Percentiles rank a stretch among this genome's conserved stretches.
These are phyloP conservation scores for Suillus clintonianus DNA, from an alignment of 768 basidiomycete species.

Conservation along the genomic window DNA sequence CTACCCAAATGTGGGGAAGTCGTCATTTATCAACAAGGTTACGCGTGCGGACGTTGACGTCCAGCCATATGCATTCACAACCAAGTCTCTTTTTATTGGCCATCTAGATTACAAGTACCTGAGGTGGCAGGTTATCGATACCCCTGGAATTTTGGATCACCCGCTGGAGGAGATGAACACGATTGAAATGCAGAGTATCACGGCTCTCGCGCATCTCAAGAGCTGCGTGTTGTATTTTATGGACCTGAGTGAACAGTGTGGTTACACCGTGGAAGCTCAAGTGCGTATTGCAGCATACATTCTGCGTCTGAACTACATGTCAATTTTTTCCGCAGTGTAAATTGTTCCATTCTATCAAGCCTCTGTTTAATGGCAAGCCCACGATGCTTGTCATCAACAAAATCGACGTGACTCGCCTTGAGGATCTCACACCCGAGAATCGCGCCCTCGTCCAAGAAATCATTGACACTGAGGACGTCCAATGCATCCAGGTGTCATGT, in stretches of 20 bases:
- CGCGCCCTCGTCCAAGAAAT: conserved; percentile 87
- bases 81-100: conserved; percentile 97
- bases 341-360: conserved; percentile 99
- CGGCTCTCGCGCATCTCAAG: conserved; percentile 94
- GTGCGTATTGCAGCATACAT: conserved; percentile 42
- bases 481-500: conserved; percentile 85
- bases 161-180: conserved; percentile 99
- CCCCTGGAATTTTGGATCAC: conserved; percentile 96
- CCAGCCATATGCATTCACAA: conserved; percentile 99
- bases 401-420: conserved; percentile 88
- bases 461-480: conserved; percentile 69
- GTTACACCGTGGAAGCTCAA: conserved; percentile 95
- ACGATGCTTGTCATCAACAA: conserved; percentile 97
- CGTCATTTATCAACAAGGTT: conserved; percentile 99
- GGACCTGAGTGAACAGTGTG: conserved; percentile 98
- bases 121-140: conserved; percentile 99
- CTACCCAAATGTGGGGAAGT: conserved; percentile 99
- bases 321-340: conserved; percentile 65
- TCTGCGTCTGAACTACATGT: neutral
- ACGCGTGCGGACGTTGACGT: conserved; percentile 99
- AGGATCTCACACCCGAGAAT: conserved; percentile 77
- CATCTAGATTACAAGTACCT: conserved; percentile 99
- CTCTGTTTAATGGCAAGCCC: conserved; percentile 92
- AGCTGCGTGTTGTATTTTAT: conserved; percentile 96
- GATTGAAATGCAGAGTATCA: conserved; percentile 99